These are phyloP conservation scores for Polyporus tsugae DNA, from an alignment of 1,284 basidiomycete genomes.

Conservation along the genomic window DNA sequence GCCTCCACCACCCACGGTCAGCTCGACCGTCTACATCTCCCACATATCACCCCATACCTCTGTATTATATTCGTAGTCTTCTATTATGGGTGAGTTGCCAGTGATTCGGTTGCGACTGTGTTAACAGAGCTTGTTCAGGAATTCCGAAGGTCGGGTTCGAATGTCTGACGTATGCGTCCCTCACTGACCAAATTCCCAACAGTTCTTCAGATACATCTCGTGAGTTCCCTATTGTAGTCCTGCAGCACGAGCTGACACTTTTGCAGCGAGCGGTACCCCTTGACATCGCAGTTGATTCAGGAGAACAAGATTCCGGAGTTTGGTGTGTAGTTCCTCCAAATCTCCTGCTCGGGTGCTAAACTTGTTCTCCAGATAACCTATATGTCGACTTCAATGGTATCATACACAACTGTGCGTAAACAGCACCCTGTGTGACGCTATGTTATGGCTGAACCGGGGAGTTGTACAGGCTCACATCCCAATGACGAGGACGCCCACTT, in stretches of 20 bases:
- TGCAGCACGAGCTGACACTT: slow-evolving; percentile 23
- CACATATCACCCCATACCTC: slow-evolving; percentile 6
- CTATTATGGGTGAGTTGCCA: slow-evolving; percentile 25
- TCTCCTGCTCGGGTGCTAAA: slow-evolving; percentile 24
- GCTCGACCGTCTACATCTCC: slow-evolving; percentile 9
- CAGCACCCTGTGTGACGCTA: too few species aligned
- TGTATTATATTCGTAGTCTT: slow-evolving; percentile 25
- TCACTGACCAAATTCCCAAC: slow-evolving; percentile 8
- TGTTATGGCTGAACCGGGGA: neutral
- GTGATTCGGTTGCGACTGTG: neutral
- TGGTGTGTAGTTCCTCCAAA: slow-evolving; percentile 51
- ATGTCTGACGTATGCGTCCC: slow-evolving; percentile 13
- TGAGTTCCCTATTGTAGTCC: slow-evolving; percentile 47
- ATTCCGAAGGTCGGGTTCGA: slow-evolving; percentile 37
- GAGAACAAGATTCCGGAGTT: slow-evolving; percentile 98
- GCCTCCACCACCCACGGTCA: slow-evolving; percentile 14
- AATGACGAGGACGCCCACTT: slow-evolving; percentile 97
- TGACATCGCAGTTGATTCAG: slow-evolving; percentile 97
- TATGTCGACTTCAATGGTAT: slow-evolving; percentile 99
- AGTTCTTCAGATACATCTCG: slow-evolving; percentile 91
- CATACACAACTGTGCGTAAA: slow-evolving; percentile 89
- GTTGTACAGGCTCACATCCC: slow-evolving; percentile 79
- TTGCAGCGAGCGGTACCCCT: slow-evolving; percentile 92
- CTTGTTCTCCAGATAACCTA: slow-evolving; percentile 69
- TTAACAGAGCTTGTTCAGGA: slow-evolving; percentile 24